Conservation (phyloP, 768 basidiomycete species). For the Amanita rubescens region DNA sequence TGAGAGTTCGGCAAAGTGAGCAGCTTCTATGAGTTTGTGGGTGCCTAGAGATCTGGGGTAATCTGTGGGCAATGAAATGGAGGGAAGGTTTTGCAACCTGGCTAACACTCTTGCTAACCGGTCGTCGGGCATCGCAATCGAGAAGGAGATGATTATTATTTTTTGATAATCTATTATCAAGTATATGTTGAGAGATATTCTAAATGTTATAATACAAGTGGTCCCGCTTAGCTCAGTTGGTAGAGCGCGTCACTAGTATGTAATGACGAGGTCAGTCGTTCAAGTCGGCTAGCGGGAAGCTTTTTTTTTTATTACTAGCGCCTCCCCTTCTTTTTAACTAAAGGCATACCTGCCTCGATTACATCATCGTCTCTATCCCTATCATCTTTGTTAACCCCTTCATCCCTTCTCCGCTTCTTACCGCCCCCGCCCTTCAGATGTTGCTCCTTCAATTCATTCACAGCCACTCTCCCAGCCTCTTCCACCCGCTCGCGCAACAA, state of each 20-base stretch:
- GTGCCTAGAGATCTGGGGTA: constrained; percentile 73
- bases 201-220: no score
- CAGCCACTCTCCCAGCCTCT: constrained; percentile 75
- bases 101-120: constrained; percentile 50
- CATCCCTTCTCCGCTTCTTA: constrained; percentile 38
- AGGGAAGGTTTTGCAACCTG: constrained; percentile 75
- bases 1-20: constrained; percentile 63
- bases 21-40: constrained; percentile 80
- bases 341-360: constrained; percentile 85
- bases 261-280: constrained; percentile 29
- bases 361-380: constrained; percentile 90
- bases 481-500: constrained; percentile 83
- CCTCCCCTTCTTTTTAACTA: constrained; percentile 38
- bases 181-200: no score
- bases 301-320: constrained; percentile 1
- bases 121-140: constrained; percentile 32
- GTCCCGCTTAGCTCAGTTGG: constrained; percentile 50
- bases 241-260: constrained; percentile 48
- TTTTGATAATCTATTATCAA: neutral
- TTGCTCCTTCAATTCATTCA: constrained; percentile 76
- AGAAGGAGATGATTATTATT: neutral
- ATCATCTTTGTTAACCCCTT: constrained; percentile 55
- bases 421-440: constrained; percentile 36
- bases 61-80: constrained; percentile 90
- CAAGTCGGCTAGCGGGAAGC: constrained; percentile 26